Evolutionary conservation across 164 flowering plant genomes (phyloP).

Genomic region (Piper longum): DNA sequence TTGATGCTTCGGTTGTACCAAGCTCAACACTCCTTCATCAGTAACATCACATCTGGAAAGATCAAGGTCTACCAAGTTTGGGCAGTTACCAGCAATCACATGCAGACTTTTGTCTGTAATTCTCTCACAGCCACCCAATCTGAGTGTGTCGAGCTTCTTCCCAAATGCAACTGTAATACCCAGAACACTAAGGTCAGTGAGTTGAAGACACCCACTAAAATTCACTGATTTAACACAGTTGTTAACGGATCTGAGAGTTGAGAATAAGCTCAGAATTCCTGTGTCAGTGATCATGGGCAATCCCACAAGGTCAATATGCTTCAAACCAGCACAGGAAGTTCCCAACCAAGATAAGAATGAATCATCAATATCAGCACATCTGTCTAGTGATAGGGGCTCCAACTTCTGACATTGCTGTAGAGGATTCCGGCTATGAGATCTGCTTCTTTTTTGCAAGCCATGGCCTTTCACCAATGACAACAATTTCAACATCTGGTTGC

Average conservation of each 20-base stretch:
- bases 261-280: conserved; percentile 35
- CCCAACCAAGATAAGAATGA: conserved; percentile 37
- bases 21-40: conserved; percentile 23
- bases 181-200: conserved; percentile 19
- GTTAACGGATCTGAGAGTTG: conserved; percentile 3
- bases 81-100: conserved; percentile 20
- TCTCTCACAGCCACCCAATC: conserved; percentile 16
- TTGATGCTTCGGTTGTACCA: conserved; percentile 18
- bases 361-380: conserved; percentile 44
- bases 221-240: conserved; percentile 16
- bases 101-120: conserved; percentile 21
- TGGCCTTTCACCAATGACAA: conserved; percentile 40
- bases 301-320: conserved; percentile 37
- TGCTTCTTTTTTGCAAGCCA: conserved; percentile 30
- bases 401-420: conserved; percentile 26
- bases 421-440: conserved; percentile 3
- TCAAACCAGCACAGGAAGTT: conserved; percentile 37
- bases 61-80: conserved; percentile 24
- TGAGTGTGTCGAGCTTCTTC: conserved; percentile 17
- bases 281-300: conserved; percentile 35
- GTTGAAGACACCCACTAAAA: conserved; percentile 22
- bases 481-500: conserved; percentile 26
- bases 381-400: conserved; percentile 27
- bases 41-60: conserved; percentile 22
- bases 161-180: conserved; percentile 16